Base-by-base conservation (phyloP, 2,329 filamentous ascomycete genomes). In the Colletotrichum sp. region DNA sequence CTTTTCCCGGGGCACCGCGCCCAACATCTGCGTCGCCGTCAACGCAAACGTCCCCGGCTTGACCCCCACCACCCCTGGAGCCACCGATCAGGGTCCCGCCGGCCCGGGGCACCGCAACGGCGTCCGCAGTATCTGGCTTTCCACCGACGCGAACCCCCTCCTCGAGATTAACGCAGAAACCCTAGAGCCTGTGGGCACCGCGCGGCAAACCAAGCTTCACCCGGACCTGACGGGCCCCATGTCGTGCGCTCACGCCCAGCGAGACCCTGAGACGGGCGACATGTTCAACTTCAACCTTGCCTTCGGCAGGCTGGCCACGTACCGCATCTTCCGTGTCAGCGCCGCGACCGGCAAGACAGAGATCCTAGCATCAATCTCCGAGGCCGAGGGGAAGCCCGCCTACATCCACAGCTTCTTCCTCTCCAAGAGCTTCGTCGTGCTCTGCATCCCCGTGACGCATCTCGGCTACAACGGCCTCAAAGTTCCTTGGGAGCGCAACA, bases 321-420 rank as follows among this genome's bases (percentile, higher is more conserved):
- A 96, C 81, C 91, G 93, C 18, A 81, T 97, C 18, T 97, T 96
- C 82, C 85, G 89, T 2, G 90, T 92, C 4, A 92, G 89, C 21
- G 90, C 91, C 0, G 81, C 87, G 0, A 93, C 91, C 0, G 94
- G 93, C 0, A 85, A 91, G 70, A 95, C 94, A 0, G 89, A 91
- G 0, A 92, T 97, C 21, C 88, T 97, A 0, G 94, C 94, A 4
- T 92, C 90, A 0, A 90, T 97, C 74, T 83, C 84, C 0, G 87
- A 85, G 4, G 82, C 84, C 5, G 85, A 87, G 4, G 74, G 65
- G 0, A 74, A 56, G 43, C 85, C 93, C 0, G 92, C 94, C 0
- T 97, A 97, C 79, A 91, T 97, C n/a, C 95, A 97, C 84, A 96
- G 94, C 10, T 89, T 96, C 79, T 95, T 95, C 79, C 83, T 97